phyloP scores from a whole-genome alignment of 2,329 filamentous ascomycete genomes.

The Hypoxylon sp. region DNA sequence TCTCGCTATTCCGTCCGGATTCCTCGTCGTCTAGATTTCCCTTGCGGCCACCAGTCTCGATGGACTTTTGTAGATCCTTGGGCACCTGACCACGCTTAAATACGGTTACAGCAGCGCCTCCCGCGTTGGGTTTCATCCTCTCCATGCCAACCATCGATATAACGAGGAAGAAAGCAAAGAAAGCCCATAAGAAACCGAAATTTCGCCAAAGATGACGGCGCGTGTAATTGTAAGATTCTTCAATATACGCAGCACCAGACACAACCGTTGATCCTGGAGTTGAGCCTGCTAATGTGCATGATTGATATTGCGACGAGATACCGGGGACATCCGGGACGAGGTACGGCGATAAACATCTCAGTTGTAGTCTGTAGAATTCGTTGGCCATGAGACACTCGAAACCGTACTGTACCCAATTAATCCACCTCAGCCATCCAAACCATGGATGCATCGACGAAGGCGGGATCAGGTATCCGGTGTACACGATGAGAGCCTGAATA shows the following conservation, averaged over 20 bases:
- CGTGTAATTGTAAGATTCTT: slow-evolving; percentile 67
- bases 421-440: slow-evolving; percentile 69
- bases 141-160: slow-evolving; percentile 57
- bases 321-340: slow-evolving; percentile 67
- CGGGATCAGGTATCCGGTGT: slow-evolving; percentile 65
- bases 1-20: slow-evolving; percentile 63
- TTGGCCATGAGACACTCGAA: slow-evolving; percentile 75
- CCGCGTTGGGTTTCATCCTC: slow-evolving; percentile 72
- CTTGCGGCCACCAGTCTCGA: slow-evolving; percentile 65
- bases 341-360: slow-evolving; percentile 68
- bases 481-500: slow-evolving; percentile 51
- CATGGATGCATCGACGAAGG: slow-evolving; percentile 68
- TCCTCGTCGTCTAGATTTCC: slow-evolving; percentile 67
- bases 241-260: slow-evolving; percentile 69
- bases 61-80: slow-evolving; percentile 68
- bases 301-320: slow-evolving; percentile 67
- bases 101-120: slow-evolving; percentile 71
- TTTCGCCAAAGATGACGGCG: slow-evolving; percentile 73
- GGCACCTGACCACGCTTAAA: slow-evolving; percentile 76
- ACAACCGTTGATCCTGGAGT: slow-evolving; percentile 67
- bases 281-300: slow-evolving; percentile 72
- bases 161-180: slow-evolving; percentile 65
- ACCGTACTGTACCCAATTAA: slow-evolving; percentile 75
- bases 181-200: slow-evolving; percentile 66
- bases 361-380: slow-evolving; percentile 70